Evolutionary conservation across 2,329 filamentous ascomycete genomes (phyloP), one percentile per base, ranked within the genome.

Genomic region (Arthrobotrys sphaeroides): DNA sequence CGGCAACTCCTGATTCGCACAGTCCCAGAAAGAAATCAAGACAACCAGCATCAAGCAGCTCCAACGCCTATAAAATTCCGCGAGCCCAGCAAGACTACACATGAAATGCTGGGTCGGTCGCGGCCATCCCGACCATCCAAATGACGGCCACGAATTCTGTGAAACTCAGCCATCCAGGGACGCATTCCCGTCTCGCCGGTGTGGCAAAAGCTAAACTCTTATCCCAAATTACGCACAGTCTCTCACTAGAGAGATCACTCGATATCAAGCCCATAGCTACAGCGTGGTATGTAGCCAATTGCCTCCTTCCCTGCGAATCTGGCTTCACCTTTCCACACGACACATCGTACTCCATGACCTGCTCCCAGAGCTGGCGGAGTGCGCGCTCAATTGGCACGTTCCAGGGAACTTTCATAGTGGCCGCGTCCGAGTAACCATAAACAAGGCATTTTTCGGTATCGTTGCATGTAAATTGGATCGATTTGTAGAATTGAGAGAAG

Each of bases 391-490:
- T 47, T 12, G 70, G 70, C 18, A 74, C 33, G 38, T 74, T 74
- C 70, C 70, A 74, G 31, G 70, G 70, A n/a, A 74, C 70, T 31
- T 74, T 74, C 36, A 68, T 64, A 22, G 53, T 40, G 6, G 62
- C 18, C 40, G 62, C 7, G n/a, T 74, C 70, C 1, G 70, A 74
- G 33, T 68, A 74, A 13, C 45, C 57, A 24, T 74, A 74, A n/a
- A 74, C 13, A 18, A 74, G 57, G 28, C 70, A 74, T 22, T 74
- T 74, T 36, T 74, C 70, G n/a, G 70, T 74, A 28, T 74, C 70
- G 10, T 57, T 68, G 36, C 70, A 74, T 16, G 51, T 68, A 49
- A 74, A 74, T 16, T 68, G 62, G 10, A 68, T 40, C n/a, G 70
- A 49, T 59, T 74, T 74, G 53, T 62, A 74, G 40, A 74, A 64